Evolutionary conservation across 371 early-diverging fungal genomes (phyloP).

Genomic region (Mortierella sp.): DNA sequence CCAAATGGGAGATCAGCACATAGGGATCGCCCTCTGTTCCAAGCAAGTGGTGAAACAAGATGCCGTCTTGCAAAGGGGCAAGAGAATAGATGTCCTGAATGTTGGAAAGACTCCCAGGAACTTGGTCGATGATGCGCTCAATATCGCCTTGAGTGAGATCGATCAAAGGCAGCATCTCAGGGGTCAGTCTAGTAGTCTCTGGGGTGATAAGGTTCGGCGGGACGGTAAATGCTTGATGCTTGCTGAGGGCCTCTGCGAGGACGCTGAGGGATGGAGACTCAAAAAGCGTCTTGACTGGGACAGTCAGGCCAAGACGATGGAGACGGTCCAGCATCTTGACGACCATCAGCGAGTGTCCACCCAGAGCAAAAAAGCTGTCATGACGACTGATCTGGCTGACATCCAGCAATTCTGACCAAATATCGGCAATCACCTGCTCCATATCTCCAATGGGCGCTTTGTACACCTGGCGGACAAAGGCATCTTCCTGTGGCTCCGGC

Average conservation of each 20-base stretch:
- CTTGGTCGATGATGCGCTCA: background rate
- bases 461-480: too few species aligned
- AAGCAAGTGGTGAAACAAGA: conserved; percentile 11
- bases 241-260: conserved; percentile 1
- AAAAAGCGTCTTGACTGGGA: background rate
- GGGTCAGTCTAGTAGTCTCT: conserved; percentile 6
- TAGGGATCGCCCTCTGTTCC: conserved; percentile 6
- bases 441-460: too few species aligned
- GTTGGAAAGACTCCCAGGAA: conserved; percentile 6
- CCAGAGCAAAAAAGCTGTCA: too few species aligned
- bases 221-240: background rate
- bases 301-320: background rate
- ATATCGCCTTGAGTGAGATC: conserved; percentile 8
- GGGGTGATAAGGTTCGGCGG: conserved; percentile 8
- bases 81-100: conserved; percentile 15
- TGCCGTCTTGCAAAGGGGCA: conserved; percentile 15
- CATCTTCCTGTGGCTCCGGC: too few species aligned
- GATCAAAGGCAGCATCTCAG: conserved; percentile 6
- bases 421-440: too few species aligned
- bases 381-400: too few species aligned
- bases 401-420: too few species aligned
- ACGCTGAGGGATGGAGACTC: conserved; percentile 7
- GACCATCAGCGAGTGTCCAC: background rate
- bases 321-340: conserved; percentile 6
- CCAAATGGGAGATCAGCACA: background rate